Evolutionary conservation across 768 basidiomycete species (phyloP), one percentile per base, ranked within the genome.

Genomic region (Gyrodon lividus): DNA sequence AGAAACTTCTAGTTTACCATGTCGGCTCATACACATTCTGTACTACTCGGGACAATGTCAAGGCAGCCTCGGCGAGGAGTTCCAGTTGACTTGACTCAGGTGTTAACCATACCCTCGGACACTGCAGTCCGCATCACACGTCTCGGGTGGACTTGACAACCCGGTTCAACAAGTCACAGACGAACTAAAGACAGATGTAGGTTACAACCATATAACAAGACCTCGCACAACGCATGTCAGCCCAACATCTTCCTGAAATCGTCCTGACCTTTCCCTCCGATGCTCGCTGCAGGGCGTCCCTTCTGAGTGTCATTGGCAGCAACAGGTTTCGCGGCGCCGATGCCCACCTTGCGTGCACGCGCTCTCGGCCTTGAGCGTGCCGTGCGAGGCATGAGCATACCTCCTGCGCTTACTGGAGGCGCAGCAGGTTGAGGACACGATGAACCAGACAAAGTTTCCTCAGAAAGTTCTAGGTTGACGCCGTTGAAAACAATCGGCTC

Each of bases 241-340:
- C 62, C 62, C 6, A 95, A 66, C 86, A 95, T 86, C 62, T 85
- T 90, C 51, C 93, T 75, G 67, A 96, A 96, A 59, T 90, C 90
- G 58, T 92, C 86, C 65, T 94, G 92, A 24, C 72, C 75, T 47
- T 68, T 66, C 35, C 60, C 46, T 56, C 54, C 57, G 34, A 46
- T 42, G 28, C 53, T 55, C 34, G 17, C 30, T 6, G 43, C 23
- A 40, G 50, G 22, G 13, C 40, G 43, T 8, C 53, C 48, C 45
- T 58, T 59, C 38, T 41, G 49, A n/a, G 57, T 50, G 6, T 43
- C 37, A 16, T 14, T 43, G 5, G 37, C 49, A 2, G 60, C 51
- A 7, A 67, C 48, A 28, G 58, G 51, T 46, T 56, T 57, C 16
- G 42, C 2, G 16, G 52, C 58, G 43, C 65, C 58, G 26, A 55